These are phyloP conservation scores for Actinomortierella wolfii DNA, from an alignment of 371 early-diverging fungal species.

Conservation along the genomic window DNA sequence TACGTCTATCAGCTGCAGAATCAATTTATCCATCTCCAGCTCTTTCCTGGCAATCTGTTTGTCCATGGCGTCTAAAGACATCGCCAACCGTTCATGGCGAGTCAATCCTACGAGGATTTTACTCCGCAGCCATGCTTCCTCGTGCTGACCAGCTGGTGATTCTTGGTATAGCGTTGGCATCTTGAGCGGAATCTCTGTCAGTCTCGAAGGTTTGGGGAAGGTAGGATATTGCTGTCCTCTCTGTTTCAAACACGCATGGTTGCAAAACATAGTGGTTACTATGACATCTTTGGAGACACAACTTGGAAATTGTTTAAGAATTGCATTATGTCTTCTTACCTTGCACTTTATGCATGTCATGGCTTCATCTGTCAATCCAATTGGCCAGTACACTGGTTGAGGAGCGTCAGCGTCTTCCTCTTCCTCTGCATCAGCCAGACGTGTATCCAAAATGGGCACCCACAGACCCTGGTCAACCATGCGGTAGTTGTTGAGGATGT, in stretches of 20 bases:
- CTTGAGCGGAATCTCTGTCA: conserved; percentile 72
- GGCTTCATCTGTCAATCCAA: conserved; percentile 66
- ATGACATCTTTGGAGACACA: conserved; percentile 7
- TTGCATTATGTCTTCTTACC: conserved; percentile 36
- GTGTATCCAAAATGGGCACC: conserved; percentile 77
- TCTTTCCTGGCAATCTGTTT: conserved; percentile 51
- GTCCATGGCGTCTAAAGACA: conserved; percentile 49
- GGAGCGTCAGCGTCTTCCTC: conserved; percentile 43
- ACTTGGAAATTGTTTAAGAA: background rate
- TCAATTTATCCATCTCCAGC: conserved; percentile 77
- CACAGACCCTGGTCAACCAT: conserved; percentile 68
- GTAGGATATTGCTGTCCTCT: conserved; percentile 63
- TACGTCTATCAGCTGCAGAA: conserved; percentile 77
- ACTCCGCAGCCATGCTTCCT: conserved; percentile 61
- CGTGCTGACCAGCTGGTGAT: conserved; percentile 56
- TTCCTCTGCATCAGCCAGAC: conserved; percentile 22
- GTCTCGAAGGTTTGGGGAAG: conserved; percentile 72
- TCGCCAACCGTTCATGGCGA: conserved; percentile 57
- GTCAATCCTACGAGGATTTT: conserved; percentile 54
- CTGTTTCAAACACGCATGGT: conserved; percentile 14
- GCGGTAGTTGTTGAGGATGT: conserved; percentile 61
- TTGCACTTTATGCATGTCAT: conserved; percentile 71
- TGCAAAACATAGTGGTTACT: conserved; percentile 18
- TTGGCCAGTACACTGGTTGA: conserved; percentile 69
- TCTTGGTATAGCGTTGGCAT: conserved; percentile 72